Conservation (phyloP, 2,329 filamentous ascomycete genomes). For the Trichoderma sp. region DNA sequence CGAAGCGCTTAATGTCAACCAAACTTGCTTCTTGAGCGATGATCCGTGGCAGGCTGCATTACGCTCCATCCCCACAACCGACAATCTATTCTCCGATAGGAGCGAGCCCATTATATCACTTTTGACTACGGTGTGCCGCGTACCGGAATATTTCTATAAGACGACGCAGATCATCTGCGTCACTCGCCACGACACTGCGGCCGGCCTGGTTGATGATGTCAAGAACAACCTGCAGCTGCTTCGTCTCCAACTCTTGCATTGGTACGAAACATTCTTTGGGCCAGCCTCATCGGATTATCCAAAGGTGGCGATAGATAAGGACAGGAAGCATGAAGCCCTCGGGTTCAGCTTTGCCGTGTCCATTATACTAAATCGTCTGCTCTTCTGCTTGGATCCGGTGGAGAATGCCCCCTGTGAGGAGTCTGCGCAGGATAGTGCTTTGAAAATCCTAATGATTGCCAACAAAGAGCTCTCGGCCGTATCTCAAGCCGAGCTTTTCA, state of each 20-base stretch:
- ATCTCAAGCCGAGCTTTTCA: conserved; percentile 9
- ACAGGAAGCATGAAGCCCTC: conserved; percentile 9
- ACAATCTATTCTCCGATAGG: conserved; percentile 7
- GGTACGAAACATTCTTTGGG: conserved; percentile 4
- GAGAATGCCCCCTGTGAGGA: conserved; percentile 1
- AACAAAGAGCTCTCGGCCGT: background rate
- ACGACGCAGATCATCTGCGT: background rate
- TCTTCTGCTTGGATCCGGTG: conserved; percentile 3
- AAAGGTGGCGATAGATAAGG: background rate
- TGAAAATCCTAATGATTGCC: background rate
- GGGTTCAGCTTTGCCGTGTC: conserved; percentile 3
- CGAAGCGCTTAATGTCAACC: background rate
- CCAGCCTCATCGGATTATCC: background rate
- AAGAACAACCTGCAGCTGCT: background rate
- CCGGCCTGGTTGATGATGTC: background rate
- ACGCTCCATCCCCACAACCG: conserved; percentile 7
- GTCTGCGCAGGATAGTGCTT: background rate
- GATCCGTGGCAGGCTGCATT: background rate
- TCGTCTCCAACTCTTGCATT: background rate
- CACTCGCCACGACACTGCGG: background rate
- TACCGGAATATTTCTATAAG: conserved; percentile 11
- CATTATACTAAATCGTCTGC: background rate
- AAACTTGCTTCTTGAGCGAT: conserved; percentile 1
- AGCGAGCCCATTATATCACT: conserved; percentile 1
- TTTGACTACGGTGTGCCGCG: background rate